Evolutionary conservation across 1,284 basidiomycete species (phyloP).

Genomic region (Malassezia restricta): DNA sequence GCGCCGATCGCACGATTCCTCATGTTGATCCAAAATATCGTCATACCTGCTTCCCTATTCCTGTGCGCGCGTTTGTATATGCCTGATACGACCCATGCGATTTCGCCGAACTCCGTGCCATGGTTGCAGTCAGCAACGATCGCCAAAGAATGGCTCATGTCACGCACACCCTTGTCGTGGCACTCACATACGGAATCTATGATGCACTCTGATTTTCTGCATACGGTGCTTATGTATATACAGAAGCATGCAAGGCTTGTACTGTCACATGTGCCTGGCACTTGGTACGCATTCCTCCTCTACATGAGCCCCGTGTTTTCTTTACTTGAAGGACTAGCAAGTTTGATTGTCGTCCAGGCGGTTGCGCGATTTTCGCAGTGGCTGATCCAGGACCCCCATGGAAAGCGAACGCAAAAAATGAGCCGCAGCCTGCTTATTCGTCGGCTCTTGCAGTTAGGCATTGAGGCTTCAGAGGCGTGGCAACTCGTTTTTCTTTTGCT

Average conservation of each 20-base stretch:
- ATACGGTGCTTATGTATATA: background rate
- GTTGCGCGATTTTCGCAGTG: conserved; percentile 32
- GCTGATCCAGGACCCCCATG: conserved; percentile 58
- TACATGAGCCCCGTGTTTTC: conserved; percentile 38
- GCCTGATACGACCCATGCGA: conserved; percentile 12
- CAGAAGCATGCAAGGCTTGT: conserved; percentile 18
- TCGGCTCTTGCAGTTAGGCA: conserved; percentile 26
- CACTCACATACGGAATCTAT: background rate
- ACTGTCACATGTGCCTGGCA: conserved; percentile 32
- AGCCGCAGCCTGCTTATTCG: conserved; percentile 23
- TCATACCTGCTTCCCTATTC: conserved; percentile 36
- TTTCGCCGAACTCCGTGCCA: conserved; percentile 1
- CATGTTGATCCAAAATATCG: conserved; percentile 36
- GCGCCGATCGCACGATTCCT: conserved; percentile 29
- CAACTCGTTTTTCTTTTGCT: conserved; percentile 41
- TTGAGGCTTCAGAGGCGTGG: conserved; percentile 38
- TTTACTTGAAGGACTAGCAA: conserved; percentile 42
- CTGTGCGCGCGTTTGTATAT: conserved; percentile 40
- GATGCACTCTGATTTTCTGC: background rate
- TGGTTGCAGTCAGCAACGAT: conserved; percentile 10
- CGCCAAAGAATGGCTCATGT: conserved; percentile 1
- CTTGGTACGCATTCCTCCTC: conserved; percentile 38
- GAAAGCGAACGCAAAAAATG: conserved; percentile 13
- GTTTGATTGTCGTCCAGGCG: conserved; percentile 41
- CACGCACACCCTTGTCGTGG: background rate